Conservation (phyloP, 139 green algal genomes). For the Nannochloris sp. region DNA sequence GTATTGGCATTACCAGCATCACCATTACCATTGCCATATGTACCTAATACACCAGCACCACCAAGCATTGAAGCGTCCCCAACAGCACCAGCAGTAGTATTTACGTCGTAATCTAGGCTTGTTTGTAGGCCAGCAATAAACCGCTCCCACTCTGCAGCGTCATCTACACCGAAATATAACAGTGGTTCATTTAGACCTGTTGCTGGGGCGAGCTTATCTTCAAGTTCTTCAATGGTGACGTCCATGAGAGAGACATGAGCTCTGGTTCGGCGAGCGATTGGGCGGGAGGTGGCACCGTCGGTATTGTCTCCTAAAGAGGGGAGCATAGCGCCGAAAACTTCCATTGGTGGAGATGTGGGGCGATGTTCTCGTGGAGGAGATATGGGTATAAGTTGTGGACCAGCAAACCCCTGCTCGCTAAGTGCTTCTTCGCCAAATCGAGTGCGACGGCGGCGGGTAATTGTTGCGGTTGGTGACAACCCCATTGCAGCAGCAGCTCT, state of each 20-base stretch:
- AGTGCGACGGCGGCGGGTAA: background rate
- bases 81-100: background rate
- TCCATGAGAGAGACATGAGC: slow-evolving; percentile 18
- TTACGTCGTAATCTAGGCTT: background rate
- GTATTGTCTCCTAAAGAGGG: background rate
- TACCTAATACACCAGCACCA: too few relatives aligned
- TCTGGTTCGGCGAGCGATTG: slow-evolving; percentile 4
- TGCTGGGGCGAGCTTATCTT: slow-evolving; percentile 19
- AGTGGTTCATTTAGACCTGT: slow-evolving; percentile 7
- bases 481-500: background rate
- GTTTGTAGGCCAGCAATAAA: slow-evolving; percentile 7
- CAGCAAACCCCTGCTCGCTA: background rate
- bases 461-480: background rate
- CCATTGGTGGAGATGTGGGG: background rate
- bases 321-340: background rate
- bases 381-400: too few relatives aligned
- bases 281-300: too few relatives aligned
- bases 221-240: slow-evolving; percentile 22
- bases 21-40: background rate
- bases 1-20: background rate
- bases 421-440: background rate
- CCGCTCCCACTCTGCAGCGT: slow-evolving; percentile 22
- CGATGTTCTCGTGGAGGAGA: background rate
- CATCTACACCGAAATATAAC: background rate
- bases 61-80: background rate